Conservation (phyloP, 1,284 basidiomycete species). For the Tremellales sp. region DNA sequence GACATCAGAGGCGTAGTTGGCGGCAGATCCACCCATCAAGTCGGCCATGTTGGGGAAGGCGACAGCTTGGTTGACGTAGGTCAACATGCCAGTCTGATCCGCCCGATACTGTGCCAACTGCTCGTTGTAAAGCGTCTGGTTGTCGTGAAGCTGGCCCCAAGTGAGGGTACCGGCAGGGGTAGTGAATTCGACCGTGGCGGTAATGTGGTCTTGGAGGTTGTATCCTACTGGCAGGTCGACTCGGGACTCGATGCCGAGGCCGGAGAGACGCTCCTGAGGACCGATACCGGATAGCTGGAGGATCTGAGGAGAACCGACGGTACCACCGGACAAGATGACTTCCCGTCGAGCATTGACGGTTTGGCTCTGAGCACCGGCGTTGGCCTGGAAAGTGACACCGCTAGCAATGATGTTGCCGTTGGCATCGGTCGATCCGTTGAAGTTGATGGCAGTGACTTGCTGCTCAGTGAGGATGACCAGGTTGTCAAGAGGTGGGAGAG, state of each 20-base stretch:
- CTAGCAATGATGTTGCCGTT: constrained; percentile 54
- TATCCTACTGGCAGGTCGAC: constrained; percentile 67
- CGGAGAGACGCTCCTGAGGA: constrained; percentile 56
- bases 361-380: constrained; percentile 41
- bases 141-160: constrained; percentile 36
- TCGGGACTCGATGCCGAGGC: constrained; percentile 52
- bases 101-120: constrained; percentile 29
- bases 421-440: constrained; percentile 53
- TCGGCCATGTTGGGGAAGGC: constrained; percentile 35
- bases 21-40: constrained; percentile 21
- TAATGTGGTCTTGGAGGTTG: constrained; percentile 69
- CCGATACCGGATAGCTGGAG: constrained; percentile 70
- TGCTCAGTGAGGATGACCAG: constrained; percentile 57
- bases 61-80: constrained; percentile 48
- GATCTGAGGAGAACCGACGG: constrained; percentile 62
- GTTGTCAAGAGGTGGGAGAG: constrained; percentile 58
- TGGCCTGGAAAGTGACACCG: constrained; percentile 57
- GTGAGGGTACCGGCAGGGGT: constrained; percentile 34
- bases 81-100: constrained; percentile 39
- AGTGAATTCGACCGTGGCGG: constrained; percentile 41
- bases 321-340: constrained; percentile 55
- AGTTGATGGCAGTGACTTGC: constrained; percentile 63
- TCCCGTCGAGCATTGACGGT: constrained; percentile 54
- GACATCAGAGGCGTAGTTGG: constrained; percentile 52
- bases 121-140: constrained; percentile 18